Base-by-base conservation (phyloP, 768 basidiomycete species). In the Piloderma croceum region DNA sequence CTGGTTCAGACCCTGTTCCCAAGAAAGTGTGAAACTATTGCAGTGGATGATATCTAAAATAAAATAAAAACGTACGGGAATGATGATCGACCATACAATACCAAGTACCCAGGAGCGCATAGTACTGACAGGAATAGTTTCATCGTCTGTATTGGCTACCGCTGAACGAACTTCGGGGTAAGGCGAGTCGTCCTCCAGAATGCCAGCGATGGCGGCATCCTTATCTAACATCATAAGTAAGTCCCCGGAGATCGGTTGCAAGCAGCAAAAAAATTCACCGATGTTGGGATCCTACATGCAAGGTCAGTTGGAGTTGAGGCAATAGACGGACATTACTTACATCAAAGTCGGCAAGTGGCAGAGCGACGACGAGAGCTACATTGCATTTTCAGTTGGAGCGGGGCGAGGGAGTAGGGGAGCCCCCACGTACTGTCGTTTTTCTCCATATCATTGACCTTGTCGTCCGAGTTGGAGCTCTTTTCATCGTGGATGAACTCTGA, bases 1-100 rank as follows among this genome's bases (percentile, higher is more conserved):
- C 45, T 83, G 85, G 53, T 88, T 84, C 36, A 81, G 59, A 21
- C 77, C 35, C n/a, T n/a, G n/a, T n/a, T n/a, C n/a, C n/a, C n/a
- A n/a, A n/a, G n/a, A n/a, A n/a, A n/a, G n/a, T n/a, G n/a, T 27
- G 24, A 13, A 15, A 19, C 15, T 22, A 24, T 71, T 39, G 10
- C 18, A n/a, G 35, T 12, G 66, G 60, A 4, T 82, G 83, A 51
- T 76, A 85, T 20, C 83, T 74, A 49, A 85, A 76, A 58, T 73
- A 81, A 60, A 86, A 85, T 62, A 84, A 86, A 51, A 85, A 83
- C 59, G n/a, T n/a, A n/a, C n/a, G 36, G 45, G 36, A 20, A 51
- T 20, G 12, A 40, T 38, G 38, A 21, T 44, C 31, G 51, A 39
- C 18, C 44, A 40, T 21, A 50, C 31, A 31, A 65, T 22, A 35